These are phyloP conservation scores for Trametes gibbosa DNA, from an alignment of 768 basidiomycete genomes.

Conservation along the genomic window DNA sequence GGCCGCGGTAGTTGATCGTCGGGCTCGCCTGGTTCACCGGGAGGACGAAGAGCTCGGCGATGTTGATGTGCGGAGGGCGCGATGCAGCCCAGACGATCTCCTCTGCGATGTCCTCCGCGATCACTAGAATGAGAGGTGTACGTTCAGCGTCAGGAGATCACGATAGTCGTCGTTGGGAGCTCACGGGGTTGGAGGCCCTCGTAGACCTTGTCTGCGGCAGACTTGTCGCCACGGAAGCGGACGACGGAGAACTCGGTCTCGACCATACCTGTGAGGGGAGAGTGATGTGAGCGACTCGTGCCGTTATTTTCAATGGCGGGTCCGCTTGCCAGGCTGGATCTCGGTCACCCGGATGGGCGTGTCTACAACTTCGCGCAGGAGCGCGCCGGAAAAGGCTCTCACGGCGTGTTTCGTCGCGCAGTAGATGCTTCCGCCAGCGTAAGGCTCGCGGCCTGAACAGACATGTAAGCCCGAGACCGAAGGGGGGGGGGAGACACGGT, in stretches of 20 bases:
- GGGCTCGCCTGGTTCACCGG: constrained; percentile 80
- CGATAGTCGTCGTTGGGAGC: constrained; percentile 27
- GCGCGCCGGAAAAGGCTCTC: constrained; percentile 76
- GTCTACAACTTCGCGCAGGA: constrained; percentile 86
- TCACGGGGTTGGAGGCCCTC: constrained; percentile 81
- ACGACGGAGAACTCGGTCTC: constrained; percentile 92
- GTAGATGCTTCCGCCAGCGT: constrained; percentile 90
- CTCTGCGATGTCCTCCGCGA: constrained; percentile 87
- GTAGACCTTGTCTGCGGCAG: constrained; percentile 86
- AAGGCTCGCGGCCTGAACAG: constrained; percentile 43
- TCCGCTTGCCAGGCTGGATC: constrained; percentile 76
- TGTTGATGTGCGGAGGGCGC: constrained; percentile 88
- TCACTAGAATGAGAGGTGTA: constrained; percentile 39
- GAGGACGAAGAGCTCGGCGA: constrained; percentile 77
- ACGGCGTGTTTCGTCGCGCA: constrained; percentile 90
- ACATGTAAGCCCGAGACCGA: neutral
- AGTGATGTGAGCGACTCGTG: neutral
- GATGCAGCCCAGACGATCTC: constrained; percentile 97
- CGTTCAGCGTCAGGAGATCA: neutral
- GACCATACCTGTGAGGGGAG: constrained; percentile 58
- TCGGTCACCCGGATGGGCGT: constrained; percentile 93
- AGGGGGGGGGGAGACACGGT: constrained; percentile 22
- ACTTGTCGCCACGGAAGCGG: constrained; percentile 82
- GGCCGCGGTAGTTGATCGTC: constrained; percentile 55
- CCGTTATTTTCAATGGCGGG: neutral